Evolutionary conservation across 208 protist species (phyloP).

Genomic region (Jaenimonas drosophilae): DNA sequence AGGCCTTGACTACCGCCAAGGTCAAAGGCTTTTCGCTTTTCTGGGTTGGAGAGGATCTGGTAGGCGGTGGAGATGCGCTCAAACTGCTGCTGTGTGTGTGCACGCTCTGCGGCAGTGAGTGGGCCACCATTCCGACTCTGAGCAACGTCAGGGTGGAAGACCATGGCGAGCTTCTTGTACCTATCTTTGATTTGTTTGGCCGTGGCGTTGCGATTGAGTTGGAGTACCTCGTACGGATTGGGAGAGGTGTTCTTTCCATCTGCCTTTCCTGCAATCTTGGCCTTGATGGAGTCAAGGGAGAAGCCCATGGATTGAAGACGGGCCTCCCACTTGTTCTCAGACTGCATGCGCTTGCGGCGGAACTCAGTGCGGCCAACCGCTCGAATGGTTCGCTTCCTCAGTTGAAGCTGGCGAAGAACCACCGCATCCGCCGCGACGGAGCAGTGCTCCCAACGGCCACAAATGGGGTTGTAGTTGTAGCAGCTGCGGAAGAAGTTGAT

Average conservation of each 20-base stretch:
- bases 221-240: slow-evolving; percentile 70
- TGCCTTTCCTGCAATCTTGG: slow-evolving; percentile 14
- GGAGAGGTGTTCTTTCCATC: not conserved
- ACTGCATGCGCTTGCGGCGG: slow-evolving; percentile 43
- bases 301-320: slow-evolving; percentile 68
- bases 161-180: slow-evolving; percentile 83
- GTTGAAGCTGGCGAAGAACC: slow-evolving; percentile 37
- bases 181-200: slow-evolving; percentile 58
- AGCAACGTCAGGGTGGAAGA: slow-evolving; percentile 79
- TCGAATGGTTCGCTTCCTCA: slow-evolving; percentile 60
- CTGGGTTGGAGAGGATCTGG: slow-evolving; percentile 79
- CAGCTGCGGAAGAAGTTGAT: slow-evolving; percentile 45
- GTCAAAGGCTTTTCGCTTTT: slow-evolving; percentile 75
- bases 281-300: slow-evolving; percentile 39
- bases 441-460: slow-evolving; percentile 65
- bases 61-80: slow-evolving; percentile 65
- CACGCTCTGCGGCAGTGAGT: slow-evolving; percentile 27
- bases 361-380: slow-evolving; percentile 70
- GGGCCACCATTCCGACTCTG: slow-evolving; percentile 15
- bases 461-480: slow-evolving; percentile 64
- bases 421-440: slow-evolving; percentile 23
- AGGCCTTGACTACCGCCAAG: slow-evolving; percentile 50
- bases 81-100: slow-evolving; percentile 48
- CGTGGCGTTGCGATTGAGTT: slow-evolving; percentile 48
- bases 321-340: slow-evolving; percentile 44